These are phyloP conservation scores for Orbilia blumenaviensis DNA, from an alignment of 2,329 filamentous ascomycete genomes.

Conservation along the genomic window DNA sequence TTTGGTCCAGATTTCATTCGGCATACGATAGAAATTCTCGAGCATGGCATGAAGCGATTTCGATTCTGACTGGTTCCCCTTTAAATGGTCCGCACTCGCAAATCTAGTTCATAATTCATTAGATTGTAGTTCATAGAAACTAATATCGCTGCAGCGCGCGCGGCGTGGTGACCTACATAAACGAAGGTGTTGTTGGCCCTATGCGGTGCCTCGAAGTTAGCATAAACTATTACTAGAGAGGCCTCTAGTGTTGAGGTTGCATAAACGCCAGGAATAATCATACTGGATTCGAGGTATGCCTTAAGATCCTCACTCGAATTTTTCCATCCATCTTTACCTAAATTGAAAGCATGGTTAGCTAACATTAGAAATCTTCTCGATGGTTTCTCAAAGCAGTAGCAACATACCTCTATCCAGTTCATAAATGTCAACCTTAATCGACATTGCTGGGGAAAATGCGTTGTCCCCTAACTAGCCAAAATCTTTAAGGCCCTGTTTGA, in stretches of 20 bases:
- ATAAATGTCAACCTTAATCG: not conserved
- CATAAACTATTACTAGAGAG: no score
- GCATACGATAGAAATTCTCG: constrained; percentile 30
- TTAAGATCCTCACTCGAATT: not conserved
- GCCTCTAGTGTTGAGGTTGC: no score
- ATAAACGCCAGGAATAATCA: not conserved
- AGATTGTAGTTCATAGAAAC: not conserved
- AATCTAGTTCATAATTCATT: constrained; percentile 12
- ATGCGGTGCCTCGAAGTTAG: not conserved
- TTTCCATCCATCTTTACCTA: not conserved
- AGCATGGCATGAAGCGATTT: constrained; percentile 2
- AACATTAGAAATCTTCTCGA: not conserved
- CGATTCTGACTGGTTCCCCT: constrained; percentile 13
- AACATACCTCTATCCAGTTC: no score
- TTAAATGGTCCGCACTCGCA: constrained; percentile 1
- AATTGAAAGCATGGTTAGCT: no score
- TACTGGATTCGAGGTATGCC: not conserved
- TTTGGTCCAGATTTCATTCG: constrained; percentile 32
- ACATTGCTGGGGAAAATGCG: not conserved
- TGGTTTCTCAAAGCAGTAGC: no score
- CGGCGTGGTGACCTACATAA: not conserved
- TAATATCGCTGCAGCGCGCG: not conserved
- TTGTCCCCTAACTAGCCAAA: not conserved
- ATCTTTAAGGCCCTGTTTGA: no score
- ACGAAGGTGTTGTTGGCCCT: not conserved